These are phyloP conservation scores for Camillea tinctor DNA, from an alignment of 2,329 filamentous ascomycete species.

Conservation along the genomic window DNA sequence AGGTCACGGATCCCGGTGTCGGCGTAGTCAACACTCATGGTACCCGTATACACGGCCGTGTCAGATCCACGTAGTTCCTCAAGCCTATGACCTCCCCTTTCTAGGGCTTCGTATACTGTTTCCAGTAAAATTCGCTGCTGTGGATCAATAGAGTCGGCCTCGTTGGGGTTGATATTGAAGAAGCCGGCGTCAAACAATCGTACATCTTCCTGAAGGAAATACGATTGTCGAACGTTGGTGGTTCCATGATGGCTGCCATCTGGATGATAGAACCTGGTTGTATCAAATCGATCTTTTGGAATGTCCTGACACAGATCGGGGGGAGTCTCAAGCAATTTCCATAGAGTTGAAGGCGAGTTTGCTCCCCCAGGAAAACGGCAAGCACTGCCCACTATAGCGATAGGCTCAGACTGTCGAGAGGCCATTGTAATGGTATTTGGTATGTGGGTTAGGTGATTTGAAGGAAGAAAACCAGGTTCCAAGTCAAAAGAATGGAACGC, in stretches of 20 bases:
- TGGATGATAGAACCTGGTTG: slow-evolving; percentile 35
- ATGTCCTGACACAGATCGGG: slow-evolving; percentile 19
- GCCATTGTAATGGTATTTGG: too few relatives aligned
- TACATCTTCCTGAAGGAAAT: slow-evolving; percentile 37
- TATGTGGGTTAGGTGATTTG: too few relatives aligned
- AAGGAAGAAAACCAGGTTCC: too few relatives aligned
- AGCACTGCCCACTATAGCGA: slow-evolving; percentile 19
- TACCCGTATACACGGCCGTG: slow-evolving; percentile 5
- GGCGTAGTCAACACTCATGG: slow-evolving; percentile 10
- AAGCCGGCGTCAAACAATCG: slow-evolving; percentile 16
- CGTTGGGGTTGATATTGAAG: slow-evolving; percentile 14
- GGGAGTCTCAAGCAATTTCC: slow-evolving; percentile 12
- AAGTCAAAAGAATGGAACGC: too few relatives aligned
- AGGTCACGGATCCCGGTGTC: slow-evolving; percentile 11
- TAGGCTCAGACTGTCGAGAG: slow-evolving; percentile 9
- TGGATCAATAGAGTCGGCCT: slow-evolving; percentile 7
- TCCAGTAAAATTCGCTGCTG: slow-evolving; percentile 9
- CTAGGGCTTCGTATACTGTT: slow-evolving; percentile 6
- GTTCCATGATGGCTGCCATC: slow-evolving; percentile 33
- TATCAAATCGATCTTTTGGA: slow-evolving; percentile 30
- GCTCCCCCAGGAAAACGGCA: slow-evolving; percentile 16
- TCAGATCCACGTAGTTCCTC: slow-evolving; percentile 1
- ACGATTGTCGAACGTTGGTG: slow-evolving; percentile 33
- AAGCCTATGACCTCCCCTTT: slow-evolving; percentile 2
- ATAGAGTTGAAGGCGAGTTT: slow-evolving; percentile 14